phyloP scores from a whole-genome alignment of 805 yeast genomes.

The Cyberlindnera euphorbiae region DNA sequence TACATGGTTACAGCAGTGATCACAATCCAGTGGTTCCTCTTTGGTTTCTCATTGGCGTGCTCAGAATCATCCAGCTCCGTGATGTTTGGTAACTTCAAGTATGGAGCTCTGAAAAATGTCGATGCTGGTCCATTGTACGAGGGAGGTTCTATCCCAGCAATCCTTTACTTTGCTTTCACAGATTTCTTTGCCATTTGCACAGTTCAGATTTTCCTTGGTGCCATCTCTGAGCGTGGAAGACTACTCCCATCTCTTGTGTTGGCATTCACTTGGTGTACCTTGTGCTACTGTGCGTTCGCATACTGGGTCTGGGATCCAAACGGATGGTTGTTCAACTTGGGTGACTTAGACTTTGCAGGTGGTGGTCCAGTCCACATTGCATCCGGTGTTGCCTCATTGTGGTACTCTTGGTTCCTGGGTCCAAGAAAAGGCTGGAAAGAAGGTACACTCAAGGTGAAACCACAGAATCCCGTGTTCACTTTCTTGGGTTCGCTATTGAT shows the following conservation, averaged over 20 bases:
- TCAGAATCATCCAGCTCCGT: constrained; percentile 62
- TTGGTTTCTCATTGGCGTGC: constrained; percentile 93
- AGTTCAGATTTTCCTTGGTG: constrained; percentile 84
- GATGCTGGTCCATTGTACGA: constrained; percentile 70
- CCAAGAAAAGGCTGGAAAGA: constrained; percentile 51
- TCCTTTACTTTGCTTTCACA: constrained; percentile 68
- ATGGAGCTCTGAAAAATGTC: constrained; percentile 73
- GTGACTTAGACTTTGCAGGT: constrained; percentile 97
- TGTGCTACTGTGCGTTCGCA: constrained; percentile 89
- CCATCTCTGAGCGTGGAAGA: constrained; percentile 89
- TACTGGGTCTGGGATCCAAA: constrained; percentile 93
- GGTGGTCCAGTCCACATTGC: constrained; percentile 97
- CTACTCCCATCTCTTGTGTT: constrained; percentile 78
- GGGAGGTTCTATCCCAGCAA: constrained; percentile 46
- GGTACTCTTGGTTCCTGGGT: constrained; percentile 71
- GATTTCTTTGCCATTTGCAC: constrained; percentile 89
- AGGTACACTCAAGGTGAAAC: constrained; percentile 55
- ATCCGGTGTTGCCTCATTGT: constrained; percentile 88
- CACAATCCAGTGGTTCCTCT: constrained; percentile 88
- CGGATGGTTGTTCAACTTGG: constrained; percentile 91
- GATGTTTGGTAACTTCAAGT: constrained; percentile 74
- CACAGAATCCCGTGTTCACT: constrained; percentile 87
- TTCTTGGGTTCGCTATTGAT: constrained; percentile 81
- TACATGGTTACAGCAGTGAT: constrained; percentile 67
- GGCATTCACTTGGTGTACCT: constrained; percentile 78